Conservation (phyloP, 768 basidiomycete genomes). For the Amanita jacksonii region DNA sequence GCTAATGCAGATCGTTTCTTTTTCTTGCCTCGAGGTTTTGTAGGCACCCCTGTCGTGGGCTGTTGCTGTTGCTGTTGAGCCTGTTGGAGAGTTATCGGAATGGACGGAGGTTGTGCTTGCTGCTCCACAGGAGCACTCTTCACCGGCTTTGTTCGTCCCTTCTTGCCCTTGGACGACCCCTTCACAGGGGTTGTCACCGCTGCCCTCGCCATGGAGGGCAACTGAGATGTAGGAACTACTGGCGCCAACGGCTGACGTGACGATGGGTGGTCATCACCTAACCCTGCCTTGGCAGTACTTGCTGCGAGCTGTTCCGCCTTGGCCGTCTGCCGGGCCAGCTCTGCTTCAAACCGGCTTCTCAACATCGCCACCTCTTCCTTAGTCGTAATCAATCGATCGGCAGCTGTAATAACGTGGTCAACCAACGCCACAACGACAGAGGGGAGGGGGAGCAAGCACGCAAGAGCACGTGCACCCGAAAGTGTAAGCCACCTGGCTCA, state of each 20-base stretch:
- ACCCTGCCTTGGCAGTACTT: conserved; percentile 9
- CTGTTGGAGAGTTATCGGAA: no score
- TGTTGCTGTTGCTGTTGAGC: not conserved
- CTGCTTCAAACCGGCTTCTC: conserved; percentile 61
- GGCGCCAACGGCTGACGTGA: not conserved
- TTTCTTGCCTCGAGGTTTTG: conserved; percentile 45
- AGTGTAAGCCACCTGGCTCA: conserved; percentile 14
- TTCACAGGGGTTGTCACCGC: not conserved
- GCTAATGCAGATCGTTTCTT: conserved; percentile 90
- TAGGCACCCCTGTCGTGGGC: not conserved
- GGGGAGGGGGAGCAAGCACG: conserved; percentile 12
- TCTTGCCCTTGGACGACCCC: not conserved
- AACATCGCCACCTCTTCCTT: conserved; percentile 60
- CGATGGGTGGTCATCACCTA: not conserved
- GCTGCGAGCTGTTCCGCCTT: conserved; percentile 47
- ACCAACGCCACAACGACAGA: conserved; percentile 8
- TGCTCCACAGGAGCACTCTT: not conserved
- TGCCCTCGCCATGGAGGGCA: no score
- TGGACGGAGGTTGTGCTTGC: no score
- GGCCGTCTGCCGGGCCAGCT: conserved; percentile 61
- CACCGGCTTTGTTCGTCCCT: not conserved
- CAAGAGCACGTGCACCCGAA: no score
- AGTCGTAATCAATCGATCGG: conserved; percentile 59
- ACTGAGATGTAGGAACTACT: no score
- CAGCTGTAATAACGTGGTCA: conserved; percentile 33